phyloP scores from a whole-genome alignment of 2,329 filamentous ascomycete species.

The Endothia cerciana region DNA sequence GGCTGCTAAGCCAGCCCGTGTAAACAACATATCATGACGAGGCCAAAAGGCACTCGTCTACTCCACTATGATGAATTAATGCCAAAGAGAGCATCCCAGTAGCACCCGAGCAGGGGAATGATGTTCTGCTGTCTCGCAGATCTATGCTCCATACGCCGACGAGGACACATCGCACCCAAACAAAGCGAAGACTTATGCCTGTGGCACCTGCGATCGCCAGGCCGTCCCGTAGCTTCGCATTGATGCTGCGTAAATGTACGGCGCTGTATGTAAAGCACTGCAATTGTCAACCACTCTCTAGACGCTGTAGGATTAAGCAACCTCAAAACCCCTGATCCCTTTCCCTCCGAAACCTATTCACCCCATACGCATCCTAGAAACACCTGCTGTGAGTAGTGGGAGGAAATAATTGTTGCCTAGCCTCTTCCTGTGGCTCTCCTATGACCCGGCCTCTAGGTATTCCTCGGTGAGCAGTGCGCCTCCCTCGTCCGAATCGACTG shows the following conservation, averaged over 20 bases:
- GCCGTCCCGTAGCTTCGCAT: background rate
- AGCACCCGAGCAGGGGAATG: background rate
- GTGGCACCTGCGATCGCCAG: background rate
- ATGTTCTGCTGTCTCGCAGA: background rate
- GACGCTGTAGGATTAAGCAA: conserved; percentile 12
- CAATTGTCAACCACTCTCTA: background rate
- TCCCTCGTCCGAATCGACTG: conserved; percentile 11
- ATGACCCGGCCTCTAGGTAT: conserved; percentile 40
- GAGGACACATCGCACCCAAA: background rate
- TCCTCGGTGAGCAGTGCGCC: conserved; percentile 41
- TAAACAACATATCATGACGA: conserved; percentile 22
- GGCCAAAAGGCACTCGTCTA: conserved; percentile 18
- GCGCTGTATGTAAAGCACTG: conserved; percentile 1
- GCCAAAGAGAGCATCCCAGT: conserved; percentile 7
- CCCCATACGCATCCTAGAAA: conserved; percentile 5
- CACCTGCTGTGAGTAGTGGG: conserved; percentile 5
- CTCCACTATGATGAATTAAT: conserved; percentile 30
- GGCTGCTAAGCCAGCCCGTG: conserved; percentile 20
- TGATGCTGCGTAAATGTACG: conserved; percentile 9
- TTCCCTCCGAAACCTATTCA: background rate
- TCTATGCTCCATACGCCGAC: no score
- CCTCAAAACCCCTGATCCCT: background rate
- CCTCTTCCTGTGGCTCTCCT: conserved; percentile 4
- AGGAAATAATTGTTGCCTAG: conserved; percentile 12
- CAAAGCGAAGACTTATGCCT: background rate